Base-by-base conservation (phyloP, 2,329 filamentous ascomycete species). In the Diaporthe australafricana region DNA sequence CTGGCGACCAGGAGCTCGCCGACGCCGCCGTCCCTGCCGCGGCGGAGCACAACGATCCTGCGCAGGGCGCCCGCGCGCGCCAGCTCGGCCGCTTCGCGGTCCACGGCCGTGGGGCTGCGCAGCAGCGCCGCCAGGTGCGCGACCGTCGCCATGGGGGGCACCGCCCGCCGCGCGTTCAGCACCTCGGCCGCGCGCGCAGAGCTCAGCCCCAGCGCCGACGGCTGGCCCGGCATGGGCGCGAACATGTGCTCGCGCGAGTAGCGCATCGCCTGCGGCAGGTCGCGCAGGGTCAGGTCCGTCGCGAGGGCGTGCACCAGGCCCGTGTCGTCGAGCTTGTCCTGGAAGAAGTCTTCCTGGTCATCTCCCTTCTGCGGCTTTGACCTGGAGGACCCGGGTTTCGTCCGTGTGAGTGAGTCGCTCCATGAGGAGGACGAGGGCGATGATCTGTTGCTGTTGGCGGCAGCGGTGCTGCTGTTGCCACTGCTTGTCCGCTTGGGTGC, bases 91-190 rank as follows among this genome's bases (percentile, higher is more conserved):
- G 93, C 85, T 78, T 93, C 92, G 56, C 92, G 85, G 80, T 94
- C 92, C 1, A 90, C 89, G 1, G 83, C 84, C 0, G 92, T 93
- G 1, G 92, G 89, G 2, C 88, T 90, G 12, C 81, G 82, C 55
- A 92, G 84, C 2, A 94, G 80, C 1, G 91, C 88, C 73, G 92
- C 88, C 8, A 95, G 79, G 78, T 95, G 92, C 1, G 90, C 87
- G 25, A 90, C 80, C 0, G 90, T 92, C 6, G 92, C 89, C 27
- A 94, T 83, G 0, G 89, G 90, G 12, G 93, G 91, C 48, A 93
- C 80, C 17, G 81, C 81, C 40, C 80, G 81, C 22, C 92, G 86
- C 77, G 88, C 91, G 73, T 90, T 89, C 67, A 94, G 84, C 20
- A 93, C 82, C 76, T 92, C 88, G 2, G 91, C 85, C 17, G 90